Percentiles rank a stretch among this genome's conserved stretches.
Conservation (phyloP, 108 stramenopile species). For the Nannochloropsis granulata region DNA sequence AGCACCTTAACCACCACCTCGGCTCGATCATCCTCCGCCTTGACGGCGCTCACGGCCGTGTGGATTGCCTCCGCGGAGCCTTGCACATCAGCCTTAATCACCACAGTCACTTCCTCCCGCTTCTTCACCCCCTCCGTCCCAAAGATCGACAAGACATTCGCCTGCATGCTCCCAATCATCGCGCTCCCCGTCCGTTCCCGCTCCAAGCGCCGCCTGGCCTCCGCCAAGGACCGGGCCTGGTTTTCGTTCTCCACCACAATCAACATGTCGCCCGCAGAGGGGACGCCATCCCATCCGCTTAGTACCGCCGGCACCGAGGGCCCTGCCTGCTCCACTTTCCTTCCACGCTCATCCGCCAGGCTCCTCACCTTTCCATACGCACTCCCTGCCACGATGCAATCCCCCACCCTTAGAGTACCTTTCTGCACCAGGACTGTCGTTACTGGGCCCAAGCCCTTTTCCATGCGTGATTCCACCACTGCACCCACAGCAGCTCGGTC, state of each 20-base stretch:
- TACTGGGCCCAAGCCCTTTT: constrained; percentile 64
- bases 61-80: constrained; percentile 24
- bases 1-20: constrained; percentile 8
- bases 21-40: constrained; percentile 7
- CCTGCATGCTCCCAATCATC: constrained; percentile 57
- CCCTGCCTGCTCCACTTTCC: constrained; percentile 51
- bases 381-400: constrained; percentile 76
- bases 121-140: constrained; percentile 48
- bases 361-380: constrained; percentile 71
- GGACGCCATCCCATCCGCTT: constrained; percentile 52
- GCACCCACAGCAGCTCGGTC: constrained; percentile 67
- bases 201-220: constrained; percentile 10
- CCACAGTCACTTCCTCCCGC: constrained; percentile 40
- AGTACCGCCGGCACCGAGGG: constrained; percentile 61
- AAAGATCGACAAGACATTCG: constrained; percentile 52
- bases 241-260: constrained; percentile 28
- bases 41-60: not conserved
- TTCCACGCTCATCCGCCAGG: constrained; percentile 19
- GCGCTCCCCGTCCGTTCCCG: constrained; percentile 4
- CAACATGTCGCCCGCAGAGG: constrained; percentile 71
- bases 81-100: constrained; percentile 31
- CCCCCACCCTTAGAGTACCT: constrained; percentile 81
- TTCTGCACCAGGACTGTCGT: constrained; percentile 80
- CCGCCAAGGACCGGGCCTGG: constrained; percentile 20
- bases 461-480: constrained; percentile 78